These are phyloP conservation scores for Limtongia smithiae DNA, from an alignment of 805 yeast species.

Conservation along the genomic window DNA sequence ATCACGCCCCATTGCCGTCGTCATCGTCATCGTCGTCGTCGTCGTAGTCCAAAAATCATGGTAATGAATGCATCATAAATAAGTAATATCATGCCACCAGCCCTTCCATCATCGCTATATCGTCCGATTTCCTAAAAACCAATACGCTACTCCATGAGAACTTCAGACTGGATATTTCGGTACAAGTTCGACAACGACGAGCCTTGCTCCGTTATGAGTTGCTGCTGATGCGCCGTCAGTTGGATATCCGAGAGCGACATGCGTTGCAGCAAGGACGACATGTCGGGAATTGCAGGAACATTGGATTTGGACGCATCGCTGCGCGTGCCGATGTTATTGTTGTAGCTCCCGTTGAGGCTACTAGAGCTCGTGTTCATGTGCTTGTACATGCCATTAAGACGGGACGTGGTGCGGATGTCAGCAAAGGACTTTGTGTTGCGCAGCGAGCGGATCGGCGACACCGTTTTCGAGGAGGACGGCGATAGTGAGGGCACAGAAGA, in stretches of 20 bases:
- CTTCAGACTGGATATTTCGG: conserved; percentile 11
- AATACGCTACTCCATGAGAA: conserved; percentile 18
- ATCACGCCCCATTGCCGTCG: too few species aligned
- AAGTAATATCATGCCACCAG: too few species aligned
- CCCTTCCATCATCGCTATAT: too few species aligned
- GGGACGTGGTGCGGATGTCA: conserved; percentile 35
- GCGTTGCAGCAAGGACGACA: conserved; percentile 14
- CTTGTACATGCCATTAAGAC: conserved; percentile 15
- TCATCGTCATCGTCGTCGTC: too few species aligned
- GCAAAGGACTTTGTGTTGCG: conserved; percentile 37
- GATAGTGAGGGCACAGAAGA: not conserved
- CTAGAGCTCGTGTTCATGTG: conserved; percentile 20
- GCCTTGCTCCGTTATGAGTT: conserved; percentile 5
- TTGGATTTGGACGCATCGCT: not conserved
- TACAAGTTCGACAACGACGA: not conserved
- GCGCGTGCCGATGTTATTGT: conserved; percentile 1
- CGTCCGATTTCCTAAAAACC: too few species aligned
- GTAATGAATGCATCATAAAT: too few species aligned
- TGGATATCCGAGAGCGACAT: conserved; percentile 13
- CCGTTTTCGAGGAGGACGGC: conserved; percentile 4
- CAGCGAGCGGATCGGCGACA: conserved; percentile 14
- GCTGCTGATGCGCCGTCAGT: conserved; percentile 16
- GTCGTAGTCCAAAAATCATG: too few species aligned
- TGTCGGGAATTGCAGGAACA: conserved; percentile 22
- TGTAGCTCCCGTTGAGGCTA: conserved; percentile 6